Evolutionary conservation across 2,329 filamentous ascomycete genomes (phyloP), one percentile per base, ranked within the genome.

Genomic region (Dactylellina leptospora): DNA sequence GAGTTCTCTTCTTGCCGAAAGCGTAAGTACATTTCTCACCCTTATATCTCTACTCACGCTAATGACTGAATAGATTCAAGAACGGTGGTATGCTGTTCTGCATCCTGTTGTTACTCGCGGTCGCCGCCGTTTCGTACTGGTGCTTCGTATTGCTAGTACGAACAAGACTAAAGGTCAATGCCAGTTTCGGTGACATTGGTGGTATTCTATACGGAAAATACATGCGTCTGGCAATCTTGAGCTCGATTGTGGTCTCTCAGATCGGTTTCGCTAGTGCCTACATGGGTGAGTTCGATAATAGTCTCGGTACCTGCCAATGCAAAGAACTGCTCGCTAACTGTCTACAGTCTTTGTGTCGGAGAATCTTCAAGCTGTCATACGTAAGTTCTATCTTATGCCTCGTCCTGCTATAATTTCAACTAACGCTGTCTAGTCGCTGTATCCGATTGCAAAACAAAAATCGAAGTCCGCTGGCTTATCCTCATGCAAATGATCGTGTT

Each of bases 171-270:
- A 90, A 87, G 78, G 86, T 97, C 25, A 89, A 93, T 51, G 92
- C 91, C n/a, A 97, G 95, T 0, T 99, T 97, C 81, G 95, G 95
- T 80, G 76, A 97, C 78, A 96, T 99, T 81, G 95, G 96, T 58
- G 92, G 91, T 51, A 88, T 91, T 48, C 84, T 99, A 13, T 99
- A 95, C 79, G 95, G 95, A 74, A 90, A 88, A 75, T 93, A 90
- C 85, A 90, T 99, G 89, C 87, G 93, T 72, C 88, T 85, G 71
- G 82, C 96, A 77, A 97, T 99, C 78, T 86, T 99, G 72, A 84
- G 85, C 22, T 97, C 95, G 3, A 96, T 99, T 75, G 93, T 99
- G 61, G 85, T 97, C 78, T 96, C 92, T 77, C 95, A 99, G 81
- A 77, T 77, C 27, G 76, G 76, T 42, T 77, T 77, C 33, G 75